Base-by-base conservation (phyloP, 331 rosid genomes). In the Dryas integrifolia region DNA sequence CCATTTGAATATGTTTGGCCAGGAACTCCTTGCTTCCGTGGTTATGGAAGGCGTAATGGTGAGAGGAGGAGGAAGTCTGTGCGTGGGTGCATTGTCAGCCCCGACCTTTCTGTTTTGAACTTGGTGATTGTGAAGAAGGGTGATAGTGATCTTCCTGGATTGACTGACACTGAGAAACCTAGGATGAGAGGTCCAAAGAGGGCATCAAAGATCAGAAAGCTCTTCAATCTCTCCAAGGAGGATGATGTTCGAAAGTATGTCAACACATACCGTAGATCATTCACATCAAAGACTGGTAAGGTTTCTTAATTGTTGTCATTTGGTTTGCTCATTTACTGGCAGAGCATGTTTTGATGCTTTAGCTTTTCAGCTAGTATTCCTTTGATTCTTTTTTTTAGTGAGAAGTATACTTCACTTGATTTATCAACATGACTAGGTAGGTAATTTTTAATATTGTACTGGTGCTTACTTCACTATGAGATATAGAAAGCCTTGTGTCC, bases 171-270 rank as follows among this genome's bases (percentile, higher is more conserved):
- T 0, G 88, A 85, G 84, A 85, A 85, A 13, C 88, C 88, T 0
- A 76, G 90, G 47, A 81, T 88, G 97, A 91, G 97, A 73, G 97
- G 97, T 40, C 97, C 97, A n/a, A 91, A 88, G 87, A 91, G 97
- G 76, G 97, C 97, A 26, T 91, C 97, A 16, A 91, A 91, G 83
- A 91, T 91, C 66, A 83, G 97, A 6, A 91, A 91, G 74, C 88
- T 91, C 73, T 91, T 91, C 80, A 88, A 88, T 75, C 88, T 91
- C n/a, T 88, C 97, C 0, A 91, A 91, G 87, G 97, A 85, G 15
- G 97, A 91, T 68, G 97, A 91, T 77, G 97, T 91, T 49, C 80
- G 97, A 14, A 91, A 91, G 78, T 91, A 91, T 73, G 97, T 91
- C 0, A 91, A 91, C 85, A 91, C 97, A 57, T 91, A 91, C 87